phyloP scores from a whole-genome alignment of 2,329 filamentous ascomycete species.

The Diaporthe capsici region DNA sequence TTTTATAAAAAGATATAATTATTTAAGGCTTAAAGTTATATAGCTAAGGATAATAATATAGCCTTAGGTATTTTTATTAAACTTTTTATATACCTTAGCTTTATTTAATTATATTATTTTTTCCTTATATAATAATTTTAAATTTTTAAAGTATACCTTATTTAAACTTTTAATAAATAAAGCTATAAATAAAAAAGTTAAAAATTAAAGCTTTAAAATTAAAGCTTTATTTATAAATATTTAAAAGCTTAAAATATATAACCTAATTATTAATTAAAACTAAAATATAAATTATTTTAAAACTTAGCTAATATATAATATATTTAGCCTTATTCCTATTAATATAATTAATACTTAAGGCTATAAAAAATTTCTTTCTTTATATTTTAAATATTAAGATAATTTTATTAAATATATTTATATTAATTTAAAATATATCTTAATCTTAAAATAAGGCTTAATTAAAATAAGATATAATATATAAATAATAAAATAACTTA shows the following conservation, averaged over 20 bases:
- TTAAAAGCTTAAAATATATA: neutral
- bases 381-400: neutral
- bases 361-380: neutral
- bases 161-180: too few relatives aligned
- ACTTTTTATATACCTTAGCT: neutral
- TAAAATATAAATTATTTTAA: neutral
- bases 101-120: neutral
- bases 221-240: neutral
- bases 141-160: neutral
- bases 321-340: neutral
- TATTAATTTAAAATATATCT: neutral
- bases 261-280: neutral
- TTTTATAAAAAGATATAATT: neutral
- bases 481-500: neutral
- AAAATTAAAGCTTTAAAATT: neutral
- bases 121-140: neutral
- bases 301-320: neutral
- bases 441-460: neutral
- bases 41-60: neutral
- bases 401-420: neutral
- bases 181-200: neutral
- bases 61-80: neutral
- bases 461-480: neutral
- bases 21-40: neutral
- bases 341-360: neutral